Conservation (phyloP, 1,139 yeast genomes). For the Nakaseomyces bracarensis region DNA sequence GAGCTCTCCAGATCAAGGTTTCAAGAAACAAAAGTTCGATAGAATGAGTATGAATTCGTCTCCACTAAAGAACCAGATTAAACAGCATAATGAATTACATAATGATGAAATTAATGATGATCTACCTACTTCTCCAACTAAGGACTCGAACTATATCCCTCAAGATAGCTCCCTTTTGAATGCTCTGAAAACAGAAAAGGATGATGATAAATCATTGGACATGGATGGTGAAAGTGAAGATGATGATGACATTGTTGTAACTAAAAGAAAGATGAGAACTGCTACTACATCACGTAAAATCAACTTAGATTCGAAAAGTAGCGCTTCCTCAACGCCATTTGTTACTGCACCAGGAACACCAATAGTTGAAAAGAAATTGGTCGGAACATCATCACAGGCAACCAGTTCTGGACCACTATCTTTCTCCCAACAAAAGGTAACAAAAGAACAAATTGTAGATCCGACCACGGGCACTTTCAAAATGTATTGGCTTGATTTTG, state of each 20-base stretch:
- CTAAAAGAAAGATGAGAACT: conserved; percentile 33
- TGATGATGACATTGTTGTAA: conserved; percentile 49
- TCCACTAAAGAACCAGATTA: conserved; percentile 11
- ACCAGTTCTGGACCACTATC: conserved; percentile 20
- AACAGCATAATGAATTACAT: conserved; percentile 7
- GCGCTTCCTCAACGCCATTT: conserved; percentile 30
- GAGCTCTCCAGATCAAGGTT: neutral
- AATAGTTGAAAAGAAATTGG: conserved; percentile 7
- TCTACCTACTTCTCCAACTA: conserved; percentile 10
- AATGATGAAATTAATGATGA: conserved; percentile 8
- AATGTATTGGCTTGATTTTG: conserved; percentile 87
- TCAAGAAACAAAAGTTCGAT: neutral
- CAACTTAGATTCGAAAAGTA: conserved; percentile 28
- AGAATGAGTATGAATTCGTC: conserved; percentile 4
- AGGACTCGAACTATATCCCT: neutral
- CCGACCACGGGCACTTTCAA: conserved; percentile 44
- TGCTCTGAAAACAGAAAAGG: conserved; percentile 3
- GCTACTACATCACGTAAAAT: conserved; percentile 33
- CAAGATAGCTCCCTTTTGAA: conserved; percentile 4
- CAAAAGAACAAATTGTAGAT: conserved; percentile 39
- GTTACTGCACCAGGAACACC: conserved; percentile 33
- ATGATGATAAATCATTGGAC: conserved; percentile 9
- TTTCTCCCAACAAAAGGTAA: conserved; percentile 38
- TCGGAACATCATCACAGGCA: conserved; percentile 16
- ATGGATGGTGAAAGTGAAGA: conserved; percentile 29